Percentiles rank a stretch among this genome's conserved stretches.
These are phyloP conservation scores for Populus hybrid DNA, from an alignment of 441 rosid genomes.

Conservation along the genomic window DNA sequence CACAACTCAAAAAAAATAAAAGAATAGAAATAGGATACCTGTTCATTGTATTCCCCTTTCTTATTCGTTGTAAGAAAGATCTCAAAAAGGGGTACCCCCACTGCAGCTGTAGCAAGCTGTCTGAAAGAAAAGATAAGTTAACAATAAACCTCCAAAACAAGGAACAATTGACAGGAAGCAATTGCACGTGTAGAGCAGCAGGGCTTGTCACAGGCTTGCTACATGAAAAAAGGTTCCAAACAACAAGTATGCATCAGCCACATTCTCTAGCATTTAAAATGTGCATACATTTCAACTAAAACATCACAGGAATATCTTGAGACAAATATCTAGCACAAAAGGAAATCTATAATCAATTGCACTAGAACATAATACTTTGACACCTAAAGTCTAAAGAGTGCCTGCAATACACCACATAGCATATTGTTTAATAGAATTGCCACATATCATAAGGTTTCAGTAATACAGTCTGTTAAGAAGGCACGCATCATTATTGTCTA, in stretches of 20 bases:
- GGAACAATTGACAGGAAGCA: neutral
- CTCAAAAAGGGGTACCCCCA: conserved; percentile 83
- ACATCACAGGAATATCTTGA: neutral
- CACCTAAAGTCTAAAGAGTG: neutral
- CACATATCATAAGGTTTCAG: neutral
- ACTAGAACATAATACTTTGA: neutral
- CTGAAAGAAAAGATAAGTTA: conserved; percentile 40
- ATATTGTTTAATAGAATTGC: neutral
- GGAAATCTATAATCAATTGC: neutral
- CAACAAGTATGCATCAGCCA: neutral
- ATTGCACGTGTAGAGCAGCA: neutral
- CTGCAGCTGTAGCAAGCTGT: conserved; percentile 77
- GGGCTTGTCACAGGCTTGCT: neutral
- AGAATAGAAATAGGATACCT: conserved; percentile 49
- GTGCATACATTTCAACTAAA: neutral
- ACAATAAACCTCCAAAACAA: conserved; percentile 3
- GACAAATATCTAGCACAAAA: neutral
- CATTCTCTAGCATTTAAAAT: neutral
- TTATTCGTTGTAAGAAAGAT: conserved; percentile 65
- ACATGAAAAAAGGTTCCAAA: neutral
- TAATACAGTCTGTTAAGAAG: neutral
- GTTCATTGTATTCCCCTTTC: conserved; percentile 76
- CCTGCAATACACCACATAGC: neutral
- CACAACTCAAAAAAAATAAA: neutral
- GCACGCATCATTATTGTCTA: neutral